These are phyloP conservation scores for Canariomyces notabilis DNA, from an alignment of 2,329 filamentous ascomycete genomes.

Conservation along the genomic window DNA sequence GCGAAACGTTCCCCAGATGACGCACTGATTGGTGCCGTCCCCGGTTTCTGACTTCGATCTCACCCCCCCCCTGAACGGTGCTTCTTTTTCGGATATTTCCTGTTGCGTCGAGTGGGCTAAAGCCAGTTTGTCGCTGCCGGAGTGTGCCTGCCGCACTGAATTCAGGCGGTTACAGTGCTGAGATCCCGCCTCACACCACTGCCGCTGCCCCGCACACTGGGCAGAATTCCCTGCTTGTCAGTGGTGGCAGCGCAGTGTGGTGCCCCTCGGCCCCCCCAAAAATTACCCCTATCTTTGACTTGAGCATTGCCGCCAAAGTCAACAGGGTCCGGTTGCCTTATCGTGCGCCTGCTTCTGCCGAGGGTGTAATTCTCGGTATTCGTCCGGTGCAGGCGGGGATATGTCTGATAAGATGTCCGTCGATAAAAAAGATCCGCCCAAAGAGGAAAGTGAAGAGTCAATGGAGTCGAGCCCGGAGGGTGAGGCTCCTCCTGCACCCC, in stretches of 20 bases:
- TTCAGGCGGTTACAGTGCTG: conserved; percentile 9
- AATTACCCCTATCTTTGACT: not conserved
- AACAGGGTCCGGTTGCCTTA: not conserved
- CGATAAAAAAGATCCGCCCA: conserved; percentile 52
- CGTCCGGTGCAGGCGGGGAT: conserved; percentile 32
- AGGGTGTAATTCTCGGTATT: not conserved
- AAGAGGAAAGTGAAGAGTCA: conserved; percentile 59
- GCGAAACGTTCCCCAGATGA: conserved; percentile 31
- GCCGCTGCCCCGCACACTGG: conserved; percentile 11
- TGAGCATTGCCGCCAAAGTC: not conserved
- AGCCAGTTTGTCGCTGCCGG: conserved; percentile 6
- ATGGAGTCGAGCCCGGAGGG: conserved; percentile 56
- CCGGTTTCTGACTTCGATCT: conserved; percentile 24
- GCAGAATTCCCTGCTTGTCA: conserved; percentile 3
- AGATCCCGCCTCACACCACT: conserved; percentile 2
- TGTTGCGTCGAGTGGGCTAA: conserved; percentile 11
- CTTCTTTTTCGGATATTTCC: conserved; percentile 25
- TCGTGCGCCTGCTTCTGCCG: not conserved
- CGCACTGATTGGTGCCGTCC: conserved; percentile 39
- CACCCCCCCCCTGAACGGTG: conserved; percentile 21
- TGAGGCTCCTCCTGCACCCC: conserved; percentile 39
- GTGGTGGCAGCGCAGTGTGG: conserved; percentile 8
- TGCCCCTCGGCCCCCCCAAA: conserved; percentile 2
- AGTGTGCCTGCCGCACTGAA: conserved; percentile 5
- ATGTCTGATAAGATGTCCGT: conserved; percentile 67